Percentiles rank a stretch among this genome's conserved stretches.
Evolutionary conservation across 129 eudicot genomes (phyloP).

Genomic region (Escallonia rubra): DNA sequence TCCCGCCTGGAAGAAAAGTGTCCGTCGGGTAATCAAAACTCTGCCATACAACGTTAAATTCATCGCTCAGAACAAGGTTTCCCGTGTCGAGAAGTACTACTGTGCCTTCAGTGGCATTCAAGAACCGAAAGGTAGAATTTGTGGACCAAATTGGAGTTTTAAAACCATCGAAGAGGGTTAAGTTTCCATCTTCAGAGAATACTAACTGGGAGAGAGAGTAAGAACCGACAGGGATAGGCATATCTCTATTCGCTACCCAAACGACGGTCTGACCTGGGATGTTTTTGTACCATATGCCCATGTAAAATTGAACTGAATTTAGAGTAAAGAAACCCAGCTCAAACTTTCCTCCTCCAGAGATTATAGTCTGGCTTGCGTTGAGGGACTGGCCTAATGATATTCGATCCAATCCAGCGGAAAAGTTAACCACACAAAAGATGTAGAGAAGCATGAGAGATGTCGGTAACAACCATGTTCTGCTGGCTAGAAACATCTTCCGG

Average conservation of each 20-base stretch:
- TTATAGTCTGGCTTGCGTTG: background rate
- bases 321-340: slow-evolving; percentile 17
- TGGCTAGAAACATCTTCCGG: background rate
- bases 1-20: slow-evolving; percentile 22
- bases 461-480: background rate
- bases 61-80: slow-evolving; percentile 8
- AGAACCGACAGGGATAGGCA: slow-evolving; percentile 2
- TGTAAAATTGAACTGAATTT: background rate
- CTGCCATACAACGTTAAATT: slow-evolving; percentile 1
- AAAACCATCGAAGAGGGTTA: background rate
- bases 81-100: slow-evolving; percentile 4
- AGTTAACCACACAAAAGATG: background rate
- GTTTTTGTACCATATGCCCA: slow-evolving; percentile 18
- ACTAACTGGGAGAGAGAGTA: background rate
- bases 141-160: background rate
- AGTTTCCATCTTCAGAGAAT: background rate
- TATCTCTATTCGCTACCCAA: slow-evolving; percentile 17
- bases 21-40: slow-evolving; percentile 22
- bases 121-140: background rate
- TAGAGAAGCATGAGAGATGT: background rate
- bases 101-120: background rate
- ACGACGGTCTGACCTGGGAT: background rate
- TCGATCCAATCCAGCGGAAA: background rate
- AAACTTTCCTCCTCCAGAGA: slow-evolving; percentile 4
- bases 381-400: slow-evolving; percentile 8